These are phyloP conservation scores for Syncephalastrum racemosum DNA, from an alignment of 371 early-diverging fungal genomes.

Conservation along the genomic window DNA sequence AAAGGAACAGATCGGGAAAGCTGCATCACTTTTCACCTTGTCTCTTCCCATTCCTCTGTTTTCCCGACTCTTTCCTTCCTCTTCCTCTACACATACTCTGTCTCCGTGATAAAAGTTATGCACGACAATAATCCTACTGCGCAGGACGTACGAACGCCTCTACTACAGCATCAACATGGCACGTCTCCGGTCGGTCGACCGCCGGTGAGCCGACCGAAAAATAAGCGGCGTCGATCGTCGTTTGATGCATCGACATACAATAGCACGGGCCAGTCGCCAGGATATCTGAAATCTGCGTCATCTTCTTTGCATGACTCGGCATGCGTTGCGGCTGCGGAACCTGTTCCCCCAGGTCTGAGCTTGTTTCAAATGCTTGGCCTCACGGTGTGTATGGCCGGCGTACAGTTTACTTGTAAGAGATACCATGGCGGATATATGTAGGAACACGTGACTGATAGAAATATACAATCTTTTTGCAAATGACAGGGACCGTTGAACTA, in stretches of 20 bases:
- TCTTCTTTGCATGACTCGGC: constrained; percentile 13
- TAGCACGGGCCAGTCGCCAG: constrained; percentile 31
- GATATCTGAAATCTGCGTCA: constrained; percentile 14
- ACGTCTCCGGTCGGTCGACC: constrained; percentile 13
- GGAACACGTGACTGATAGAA: not conserved
- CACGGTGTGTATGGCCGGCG: constrained; percentile 58
- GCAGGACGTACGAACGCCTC: too few species aligned
- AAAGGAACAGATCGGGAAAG: too few species aligned
- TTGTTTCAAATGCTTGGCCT: constrained; percentile 17
- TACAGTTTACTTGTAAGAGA: constrained; percentile 65
- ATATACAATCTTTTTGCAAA: not conserved
- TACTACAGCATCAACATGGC: too few species aligned
- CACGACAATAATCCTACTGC: too few species aligned
- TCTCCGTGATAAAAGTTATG: too few species aligned
- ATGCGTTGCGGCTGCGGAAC: constrained; percentile 1
- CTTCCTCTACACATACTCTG: too few species aligned
- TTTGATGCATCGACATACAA: constrained; percentile 51
- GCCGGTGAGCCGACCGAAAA: constrained; percentile 37
- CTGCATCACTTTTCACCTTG: too few species aligned
- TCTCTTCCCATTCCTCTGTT: too few species aligned
- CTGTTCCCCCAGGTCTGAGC: constrained; percentile 9
- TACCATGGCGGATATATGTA: not conserved
- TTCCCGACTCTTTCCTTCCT: too few species aligned
- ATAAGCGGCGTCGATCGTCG: constrained; percentile 41
- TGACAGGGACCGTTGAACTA: constrained; percentile 56